Conservation (phyloP, 768 basidiomycete species). For the Xerocomellus dryophilus region DNA sequence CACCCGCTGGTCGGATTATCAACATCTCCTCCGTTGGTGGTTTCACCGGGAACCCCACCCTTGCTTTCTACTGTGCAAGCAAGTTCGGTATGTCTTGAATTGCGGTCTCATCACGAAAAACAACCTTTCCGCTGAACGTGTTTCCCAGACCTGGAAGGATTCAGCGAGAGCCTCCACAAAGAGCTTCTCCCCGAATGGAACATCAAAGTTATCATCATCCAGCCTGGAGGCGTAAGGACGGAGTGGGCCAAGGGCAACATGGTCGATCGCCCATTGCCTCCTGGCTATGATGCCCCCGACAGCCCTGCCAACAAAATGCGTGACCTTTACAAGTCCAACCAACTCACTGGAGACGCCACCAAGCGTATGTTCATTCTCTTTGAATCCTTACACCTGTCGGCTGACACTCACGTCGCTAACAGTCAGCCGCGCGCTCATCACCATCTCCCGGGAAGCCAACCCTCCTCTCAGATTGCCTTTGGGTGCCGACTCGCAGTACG, state of each 20-base stretch:
- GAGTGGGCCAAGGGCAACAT: conserved; percentile 21
- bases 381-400: neutral
- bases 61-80: conserved; percentile 21
- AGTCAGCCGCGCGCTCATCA: conserved; percentile 18
- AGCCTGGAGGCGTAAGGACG: conserved; percentile 22
- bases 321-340: neutral
- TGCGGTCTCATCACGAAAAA: too few relatives aligned
- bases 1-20: conserved; percentile 22
- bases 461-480: conserved; percentile 23
- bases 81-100: conserved; percentile 19
- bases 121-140: neutral
- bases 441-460: conserved; percentile 16
- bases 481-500: conserved; percentile 17
- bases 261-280: conserved; percentile 13
- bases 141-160: conserved; percentile 27
- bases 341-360: neutral
- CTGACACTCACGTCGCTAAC: neutral
- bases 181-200: conserved; percentile 28
- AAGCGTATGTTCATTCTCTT: conserved; percentile 9
- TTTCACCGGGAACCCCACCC: conserved; percentile 14
- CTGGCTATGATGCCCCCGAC: conserved; percentile 14
- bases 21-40: conserved; percentile 23
- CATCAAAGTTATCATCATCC: conserved; percentile 22
- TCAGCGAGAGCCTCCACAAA: conserved; percentile 22
- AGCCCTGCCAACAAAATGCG: conserved; percentile 16